Evolutionary conservation across 768 basidiomycete species (phyloP), one percentile per base, ranked within the genome.

Genomic region (Lactarius sp.): DNA sequence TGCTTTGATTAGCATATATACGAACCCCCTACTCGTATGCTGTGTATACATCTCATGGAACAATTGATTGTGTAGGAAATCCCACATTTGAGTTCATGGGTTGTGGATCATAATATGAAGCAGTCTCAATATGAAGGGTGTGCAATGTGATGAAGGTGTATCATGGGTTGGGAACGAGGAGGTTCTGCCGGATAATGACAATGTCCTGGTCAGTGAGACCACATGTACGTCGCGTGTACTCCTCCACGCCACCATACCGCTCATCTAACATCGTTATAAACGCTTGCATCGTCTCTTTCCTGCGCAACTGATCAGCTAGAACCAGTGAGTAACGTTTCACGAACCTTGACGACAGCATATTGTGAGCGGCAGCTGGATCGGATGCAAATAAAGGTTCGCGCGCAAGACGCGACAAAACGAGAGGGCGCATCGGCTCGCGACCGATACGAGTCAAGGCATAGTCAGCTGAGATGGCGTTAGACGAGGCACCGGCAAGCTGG

Each of bases 301-400:
- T 91, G 65, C 42, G 33, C 49, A 22, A 12, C 6, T 16, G 18
- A 12, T 31, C 12, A 49, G 37, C 31, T 33, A 20, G n/a, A 34
- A 56, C 20, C 37, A 7, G 42, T 41, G 54, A 41, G 20, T 44
- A 18, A 47, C 18, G 31, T 49, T 12, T n/a, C 34, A 67, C 81
- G 57, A 70, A 88, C 90, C 86, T 81, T 68, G 88, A 91, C 4
- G 86, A 83, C 57, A 92, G 83, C 88, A 92, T 89, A 65, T 89
- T 91, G n/a, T 90, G 76, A 2, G 88, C 88, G 27, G 88, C 88
- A 60, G 88, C 83, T 47, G 80, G 83, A 68, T 90, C 87, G 6
- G 84, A 79, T 1, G 87, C 85, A 67, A 92, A 92, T 13, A 88
- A 64, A 0, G 90, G 88, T 62, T 90, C 87, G 68, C 85, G 85